A percentile compares a stretch with the other conserved stretches of the same genome.
Conservation (phyloP, 495 filamentous ascomycete genomes). For the Penicillium mononematosum region DNA sequence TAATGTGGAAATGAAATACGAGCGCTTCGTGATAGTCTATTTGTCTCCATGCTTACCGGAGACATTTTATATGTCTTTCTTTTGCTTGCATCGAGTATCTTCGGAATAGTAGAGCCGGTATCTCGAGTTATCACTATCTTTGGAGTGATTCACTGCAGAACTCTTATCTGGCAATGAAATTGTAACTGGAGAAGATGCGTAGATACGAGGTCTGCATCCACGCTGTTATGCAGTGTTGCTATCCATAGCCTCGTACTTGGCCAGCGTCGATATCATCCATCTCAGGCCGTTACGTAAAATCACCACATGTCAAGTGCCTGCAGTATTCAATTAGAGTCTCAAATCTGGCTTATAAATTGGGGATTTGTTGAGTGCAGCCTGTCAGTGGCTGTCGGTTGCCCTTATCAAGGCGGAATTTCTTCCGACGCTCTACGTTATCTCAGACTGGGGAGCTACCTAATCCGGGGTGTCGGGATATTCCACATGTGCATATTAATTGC, state of each 20-base stretch:
- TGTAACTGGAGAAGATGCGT: background rate
- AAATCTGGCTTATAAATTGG: background rate
- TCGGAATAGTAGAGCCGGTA: background rate
- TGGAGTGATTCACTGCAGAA: no score
- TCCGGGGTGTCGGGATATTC: background rate
- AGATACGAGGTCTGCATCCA: background rate
- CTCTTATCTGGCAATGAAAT: background rate
- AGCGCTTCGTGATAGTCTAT: background rate
- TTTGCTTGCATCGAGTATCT: background rate
- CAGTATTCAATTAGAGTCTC: background rate
- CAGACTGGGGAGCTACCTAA: background rate
- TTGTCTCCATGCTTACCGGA: background rate
- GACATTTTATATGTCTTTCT: background rate
- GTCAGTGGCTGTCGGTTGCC: background rate
- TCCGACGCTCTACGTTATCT: background rate
- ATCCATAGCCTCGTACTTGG: background rate
- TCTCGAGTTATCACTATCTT: background rate
- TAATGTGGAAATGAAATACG: background rate
- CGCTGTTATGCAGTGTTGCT: background rate
- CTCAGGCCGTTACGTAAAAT: background rate
- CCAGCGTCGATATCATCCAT: background rate
- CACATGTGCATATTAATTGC: background rate
- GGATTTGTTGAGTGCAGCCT: background rate
- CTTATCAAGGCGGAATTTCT: background rate
- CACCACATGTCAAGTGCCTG: background rate